phyloP scores from a whole-genome alignment of 306 rosid genomes.

The Leucaena leucocephala region DNA sequence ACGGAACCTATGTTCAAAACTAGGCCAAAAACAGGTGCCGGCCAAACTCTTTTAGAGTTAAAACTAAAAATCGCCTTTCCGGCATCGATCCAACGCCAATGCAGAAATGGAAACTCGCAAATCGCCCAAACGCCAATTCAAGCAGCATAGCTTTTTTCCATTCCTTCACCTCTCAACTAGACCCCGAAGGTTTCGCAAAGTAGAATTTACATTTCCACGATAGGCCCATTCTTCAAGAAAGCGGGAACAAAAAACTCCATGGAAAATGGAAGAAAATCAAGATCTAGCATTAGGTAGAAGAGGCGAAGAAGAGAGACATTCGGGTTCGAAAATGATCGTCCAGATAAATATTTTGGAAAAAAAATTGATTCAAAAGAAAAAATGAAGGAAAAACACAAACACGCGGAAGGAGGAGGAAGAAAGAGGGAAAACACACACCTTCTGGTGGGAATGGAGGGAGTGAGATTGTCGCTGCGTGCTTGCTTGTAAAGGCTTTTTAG shows the following conservation, averaged over 20 bases:
- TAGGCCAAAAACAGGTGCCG: conserved; percentile 27
- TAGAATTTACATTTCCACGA: conserved; percentile 29
- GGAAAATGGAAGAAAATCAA: conserved; percentile 34
- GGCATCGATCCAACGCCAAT: conserved; percentile 53
- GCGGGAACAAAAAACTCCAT: conserved; percentile 25
- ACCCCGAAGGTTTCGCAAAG: conserved; percentile 38
- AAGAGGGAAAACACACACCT: neutral
- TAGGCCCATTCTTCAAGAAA: neutral
- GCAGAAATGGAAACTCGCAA: conserved; percentile 39
- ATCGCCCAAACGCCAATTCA: conserved; percentile 37
- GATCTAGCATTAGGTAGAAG: conserved; percentile 47
- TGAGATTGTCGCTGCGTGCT: neutral
- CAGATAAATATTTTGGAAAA: neutral
- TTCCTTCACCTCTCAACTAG: conserved; percentile 17
- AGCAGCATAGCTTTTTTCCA: conserved; percentile 31
- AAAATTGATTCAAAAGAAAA: neutral
- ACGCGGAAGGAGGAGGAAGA: neutral
- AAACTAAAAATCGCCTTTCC: conserved; percentile 38
- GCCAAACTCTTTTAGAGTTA: conserved; percentile 29
- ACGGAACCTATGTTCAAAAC: conserved; percentile 43
- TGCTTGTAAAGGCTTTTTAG: neutral
- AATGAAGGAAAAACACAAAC: neutral
- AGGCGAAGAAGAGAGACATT: conserved; percentile 19
- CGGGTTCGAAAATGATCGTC: conserved; percentile 35
- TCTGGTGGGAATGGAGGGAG: neutral